Percentiles rank a stretch among this genome's conserved stretches.
These are phyloP conservation scores for Saururus chinensis DNA, from an alignment of 164 flowering plant species.

Conservation along the genomic window DNA sequence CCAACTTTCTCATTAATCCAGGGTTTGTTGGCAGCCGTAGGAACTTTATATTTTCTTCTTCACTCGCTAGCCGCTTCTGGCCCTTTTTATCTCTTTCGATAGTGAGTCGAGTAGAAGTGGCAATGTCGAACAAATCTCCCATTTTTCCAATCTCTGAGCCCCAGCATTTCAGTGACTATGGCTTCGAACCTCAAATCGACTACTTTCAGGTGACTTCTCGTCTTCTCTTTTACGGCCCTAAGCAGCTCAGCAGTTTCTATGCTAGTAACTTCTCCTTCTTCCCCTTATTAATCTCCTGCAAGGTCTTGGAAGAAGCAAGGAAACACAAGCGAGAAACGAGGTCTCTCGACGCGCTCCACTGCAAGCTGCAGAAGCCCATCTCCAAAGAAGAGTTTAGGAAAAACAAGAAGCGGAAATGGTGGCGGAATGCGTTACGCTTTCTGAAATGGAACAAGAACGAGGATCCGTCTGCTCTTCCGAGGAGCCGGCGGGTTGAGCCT, in stretches of 20 bases:
- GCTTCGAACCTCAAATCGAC: slow-evolving; percentile 83
- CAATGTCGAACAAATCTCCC: slow-evolving; percentile 24
- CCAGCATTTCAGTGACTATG: slow-evolving; percentile 87
- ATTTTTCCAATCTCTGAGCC: slow-evolving; percentile 50
- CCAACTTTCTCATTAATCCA: too few relatives aligned
- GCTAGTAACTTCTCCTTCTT: too few relatives aligned
- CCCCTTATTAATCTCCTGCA: too few relatives aligned
- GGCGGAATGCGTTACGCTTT: slow-evolving; percentile 60
- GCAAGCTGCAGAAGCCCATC: slow-evolving; percentile 81
- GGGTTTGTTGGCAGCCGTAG: too few relatives aligned
- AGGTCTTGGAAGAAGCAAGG: slow-evolving; percentile 77
- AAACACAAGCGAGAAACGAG: slow-evolving; percentile 44
- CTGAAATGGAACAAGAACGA: slow-evolving; percentile 42
- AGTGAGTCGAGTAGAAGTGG: background rate
- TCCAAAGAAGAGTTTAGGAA: slow-evolving; percentile 39
- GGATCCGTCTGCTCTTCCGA: background rate
- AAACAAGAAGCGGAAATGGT: slow-evolving; percentile 55
- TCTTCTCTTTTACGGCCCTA: background rate
- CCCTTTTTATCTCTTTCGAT: background rate
- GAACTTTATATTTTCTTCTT: too few relatives aligned
- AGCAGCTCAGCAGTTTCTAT: too few relatives aligned
- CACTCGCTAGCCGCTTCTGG: too few relatives aligned
- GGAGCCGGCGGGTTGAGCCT: slow-evolving; percentile 3
- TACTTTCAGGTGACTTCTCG: slow-evolving; percentile 51
- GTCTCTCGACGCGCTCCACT: slow-evolving; percentile 50